Evolutionary conservation across 2,329 filamentous ascomycete species (phyloP).

Genomic region (Emmonsiellopsis sp.): DNA sequence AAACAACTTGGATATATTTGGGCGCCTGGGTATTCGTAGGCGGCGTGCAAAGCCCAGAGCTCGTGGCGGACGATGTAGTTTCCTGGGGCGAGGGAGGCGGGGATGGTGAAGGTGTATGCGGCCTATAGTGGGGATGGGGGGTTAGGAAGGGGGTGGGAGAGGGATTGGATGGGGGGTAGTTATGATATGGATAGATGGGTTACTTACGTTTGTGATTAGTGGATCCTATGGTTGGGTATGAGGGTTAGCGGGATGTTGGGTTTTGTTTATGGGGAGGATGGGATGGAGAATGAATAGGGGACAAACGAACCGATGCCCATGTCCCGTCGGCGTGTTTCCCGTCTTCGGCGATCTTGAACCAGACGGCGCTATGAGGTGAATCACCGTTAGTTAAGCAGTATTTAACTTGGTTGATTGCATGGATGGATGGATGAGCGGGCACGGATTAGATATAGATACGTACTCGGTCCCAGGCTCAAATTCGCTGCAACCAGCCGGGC

Average conservation of each 20-base stretch:
- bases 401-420: constrained; percentile 1
- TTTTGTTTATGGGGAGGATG: neutral
- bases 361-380: constrained; percentile 32
- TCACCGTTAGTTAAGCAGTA: neutral
- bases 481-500: constrained; percentile 44
- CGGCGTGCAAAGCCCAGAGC: constrained; percentile 46
- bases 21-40: constrained; percentile 42
- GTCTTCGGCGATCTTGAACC: constrained; percentile 47
- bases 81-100: constrained; percentile 42
- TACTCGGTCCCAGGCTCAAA: constrained; percentile 40
- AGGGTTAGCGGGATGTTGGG: neutral
- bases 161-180: constrained; percentile 16
- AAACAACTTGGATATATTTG: constrained; percentile 53
- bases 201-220: constrained; percentile 14
- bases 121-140: constrained; percentile 22
- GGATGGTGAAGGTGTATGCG: constrained; percentile 46
- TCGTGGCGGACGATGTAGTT: constrained; percentile 53
- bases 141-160: constrained; percentile 30
- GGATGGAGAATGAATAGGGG: neutral
- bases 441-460: constrained; percentile 5
- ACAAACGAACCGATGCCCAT: constrained; percentile 12
- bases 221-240: constrained; percentile 12
- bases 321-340: constrained; percentile 40
- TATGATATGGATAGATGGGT: neutral
- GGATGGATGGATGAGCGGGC: constrained; percentile 13